Base-by-base conservation (phyloP, 495 filamentous ascomycete species). In the Sphaerosporella brunnea region DNA sequence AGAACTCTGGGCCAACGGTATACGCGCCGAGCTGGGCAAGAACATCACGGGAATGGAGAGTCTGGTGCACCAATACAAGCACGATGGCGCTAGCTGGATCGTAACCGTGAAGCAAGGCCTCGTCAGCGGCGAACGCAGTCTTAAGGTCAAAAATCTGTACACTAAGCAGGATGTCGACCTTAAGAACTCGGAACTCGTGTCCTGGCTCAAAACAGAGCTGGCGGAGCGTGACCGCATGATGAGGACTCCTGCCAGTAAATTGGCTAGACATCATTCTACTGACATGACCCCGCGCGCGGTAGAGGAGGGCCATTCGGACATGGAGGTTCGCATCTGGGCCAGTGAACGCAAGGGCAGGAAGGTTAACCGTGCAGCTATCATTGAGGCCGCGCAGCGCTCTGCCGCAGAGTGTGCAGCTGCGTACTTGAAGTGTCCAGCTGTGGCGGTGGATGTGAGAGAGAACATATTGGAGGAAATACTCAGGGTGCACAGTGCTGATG, bases 1-100 rank as follows among this genome's bases (percentile, higher is more conserved):
- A 38, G 74, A 78, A 21, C 72, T 97, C 11, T 95, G 90, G 83
- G 64, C 73, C 16, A 77, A 82, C 55, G 77, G 79, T 49, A 82
- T 94, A 57, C 87, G 75, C 46, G 84, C 92, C n/a, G 90, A 96
- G 66, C 71, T 97, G 8, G 83, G 86, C 16, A 81, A 87, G 52
- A 69, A 72, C 25, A 69, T 77, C n/a, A 75, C 76, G 2, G 69
- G 66, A 1, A 68, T 77, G 0, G 85, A 95, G 65, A 79, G 84
- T 49, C 70, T 93, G 0, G 65, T 81, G 38, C 79, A 82, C 47
- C 72, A 67, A 58, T 77, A 85, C 54, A 65, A 72, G 21, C 73
- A 77, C 36, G 79, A 87, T 45, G 77, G 78, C 15, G 80, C 93
- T 60, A 79, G 73, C 46, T 96, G 86, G 80, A 76, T 93, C 47